Percentiles rank a stretch among this genome's conserved stretches.
phyloP scores from a whole-genome alignment of 495 filamentous ascomycete genomes.

The Annulohypoxylon maeteangense region DNA sequence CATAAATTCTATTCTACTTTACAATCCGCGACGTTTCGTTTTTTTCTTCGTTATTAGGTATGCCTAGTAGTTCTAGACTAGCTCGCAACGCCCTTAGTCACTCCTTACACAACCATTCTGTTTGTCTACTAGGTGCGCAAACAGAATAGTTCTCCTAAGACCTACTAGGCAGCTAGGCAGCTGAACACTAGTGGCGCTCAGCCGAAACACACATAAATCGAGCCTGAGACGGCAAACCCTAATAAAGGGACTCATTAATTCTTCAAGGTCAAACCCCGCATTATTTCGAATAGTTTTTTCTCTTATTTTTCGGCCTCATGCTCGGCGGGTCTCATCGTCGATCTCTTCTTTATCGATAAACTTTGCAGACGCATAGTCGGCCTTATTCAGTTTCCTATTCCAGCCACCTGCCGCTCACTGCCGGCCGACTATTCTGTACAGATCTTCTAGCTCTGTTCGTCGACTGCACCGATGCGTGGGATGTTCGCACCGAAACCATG shows the following conservation, averaged over 20 bases:
- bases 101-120: not conserved
- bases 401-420: constrained; percentile 3
- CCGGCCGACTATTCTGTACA: not conserved
- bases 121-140: constrained; percentile 1
- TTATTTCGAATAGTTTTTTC: not conserved
- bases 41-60: not conserved
- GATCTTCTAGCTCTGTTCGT: not conserved
- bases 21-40: constrained; percentile 31
- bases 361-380: constrained; percentile 7
- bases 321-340: constrained; percentile 15
- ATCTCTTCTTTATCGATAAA: constrained; percentile 27
- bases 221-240: not conserved
- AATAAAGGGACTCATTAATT: not conserved
- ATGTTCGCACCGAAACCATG: not conserved
- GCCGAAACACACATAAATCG: constrained; percentile 1
- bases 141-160: not conserved
- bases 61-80: not conserved
- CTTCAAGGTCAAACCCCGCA: constrained; percentile 8
- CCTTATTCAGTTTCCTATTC: constrained; percentile 21
- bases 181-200: not conserved
- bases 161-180: too few species aligned
- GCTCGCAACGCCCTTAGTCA: not conserved
- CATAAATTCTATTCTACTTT: not conserved
- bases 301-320: constrained; percentile 23
- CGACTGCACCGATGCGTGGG: constrained; percentile 5